phyloP scores from a whole-genome alignment of 2,329 filamentous ascomycete species.

The Curvularia sp. region DNA sequence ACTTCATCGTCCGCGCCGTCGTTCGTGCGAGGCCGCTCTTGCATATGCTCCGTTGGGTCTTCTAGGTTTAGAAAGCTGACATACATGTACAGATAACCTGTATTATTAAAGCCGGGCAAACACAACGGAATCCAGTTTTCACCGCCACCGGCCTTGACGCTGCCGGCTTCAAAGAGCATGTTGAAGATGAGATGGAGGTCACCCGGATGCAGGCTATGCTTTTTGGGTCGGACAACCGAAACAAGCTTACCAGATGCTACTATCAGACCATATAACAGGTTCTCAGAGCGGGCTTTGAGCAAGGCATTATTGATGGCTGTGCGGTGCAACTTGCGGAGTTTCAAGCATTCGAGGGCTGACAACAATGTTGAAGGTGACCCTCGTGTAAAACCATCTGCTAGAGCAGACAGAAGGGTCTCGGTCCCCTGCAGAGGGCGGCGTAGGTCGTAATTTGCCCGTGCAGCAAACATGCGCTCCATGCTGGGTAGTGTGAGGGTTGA shows the following conservation, averaged over 20 bases:
- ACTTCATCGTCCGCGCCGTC: conserved; percentile 69
- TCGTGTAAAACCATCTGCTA: conserved; percentile 92
- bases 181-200: conserved; percentile 98
- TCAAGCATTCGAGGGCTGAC: conserved; percentile 91
- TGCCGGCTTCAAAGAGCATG: conserved; percentile 96
- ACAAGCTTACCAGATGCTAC: conserved; percentile 92
- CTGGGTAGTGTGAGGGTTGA: conserved; percentile 92
- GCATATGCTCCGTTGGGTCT: conserved; percentile 54
- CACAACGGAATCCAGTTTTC: conserved; percentile 98
- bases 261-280: conserved; percentile 88
- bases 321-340: conserved; percentile 85
- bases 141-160: conserved; percentile 88
- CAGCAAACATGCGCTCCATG: conserved; percentile 84
- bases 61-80: conserved; percentile 86
- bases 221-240: conserved; percentile 91
- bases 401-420: conserved; percentile 85
- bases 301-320: conserved; percentile 86
- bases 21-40: conserved; percentile 48
- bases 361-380: conserved; percentile 89
- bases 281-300: conserved; percentile 76
- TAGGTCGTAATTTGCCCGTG: conserved; percentile 92
- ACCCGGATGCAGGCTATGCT: conserved; percentile 93
- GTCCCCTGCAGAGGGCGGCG: conserved; percentile 90
- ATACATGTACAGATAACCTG: conserved; percentile 98
- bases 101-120: conserved; percentile 95